These are phyloP conservation scores for Gossypium laxum DNA, from an alignment of 441 rosid genomes.

Conservation along the genomic window DNA sequence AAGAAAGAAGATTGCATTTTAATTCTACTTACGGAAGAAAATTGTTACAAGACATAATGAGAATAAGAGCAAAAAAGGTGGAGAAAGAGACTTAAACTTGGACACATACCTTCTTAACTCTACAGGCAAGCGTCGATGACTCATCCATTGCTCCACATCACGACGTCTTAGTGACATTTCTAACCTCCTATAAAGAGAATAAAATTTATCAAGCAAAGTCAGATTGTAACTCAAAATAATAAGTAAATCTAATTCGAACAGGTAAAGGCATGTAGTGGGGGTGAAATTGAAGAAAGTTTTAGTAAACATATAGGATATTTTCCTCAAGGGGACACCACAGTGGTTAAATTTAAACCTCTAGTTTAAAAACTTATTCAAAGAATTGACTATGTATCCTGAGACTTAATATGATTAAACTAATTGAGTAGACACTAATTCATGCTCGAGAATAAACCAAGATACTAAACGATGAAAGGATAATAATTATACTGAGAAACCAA, in stretches of 20 bases:
- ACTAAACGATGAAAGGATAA: neutral
- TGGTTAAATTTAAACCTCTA: neutral
- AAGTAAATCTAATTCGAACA: neutral
- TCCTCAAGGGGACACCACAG: neutral
- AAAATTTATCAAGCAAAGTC: slow-evolving; percentile 15
- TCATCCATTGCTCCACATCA: slow-evolving; percentile 91
- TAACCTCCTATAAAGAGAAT: slow-evolving; percentile 39
- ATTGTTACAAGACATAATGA: neutral
- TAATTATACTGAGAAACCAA: neutral
- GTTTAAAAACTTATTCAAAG: neutral
- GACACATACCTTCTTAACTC: slow-evolving; percentile 45
- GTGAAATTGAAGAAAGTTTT: neutral
- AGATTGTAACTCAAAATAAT: neutral
- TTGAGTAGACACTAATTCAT: neutral
- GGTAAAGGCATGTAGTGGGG: neutral
- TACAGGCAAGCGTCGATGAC: slow-evolving; percentile 66
- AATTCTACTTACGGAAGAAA: neutral
- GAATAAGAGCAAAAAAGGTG: neutral
- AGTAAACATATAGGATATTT: neutral
- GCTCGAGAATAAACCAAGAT: neutral
- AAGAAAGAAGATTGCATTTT: neutral
- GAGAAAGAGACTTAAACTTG: neutral
- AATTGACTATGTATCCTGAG: neutral
- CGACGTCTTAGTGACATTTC: slow-evolving; percentile 76
- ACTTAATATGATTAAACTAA: neutral